Evolutionary conservation across 2,329 filamentous ascomycete species (phyloP).

Genomic region (Emericellopsis cladophorae): DNA sequence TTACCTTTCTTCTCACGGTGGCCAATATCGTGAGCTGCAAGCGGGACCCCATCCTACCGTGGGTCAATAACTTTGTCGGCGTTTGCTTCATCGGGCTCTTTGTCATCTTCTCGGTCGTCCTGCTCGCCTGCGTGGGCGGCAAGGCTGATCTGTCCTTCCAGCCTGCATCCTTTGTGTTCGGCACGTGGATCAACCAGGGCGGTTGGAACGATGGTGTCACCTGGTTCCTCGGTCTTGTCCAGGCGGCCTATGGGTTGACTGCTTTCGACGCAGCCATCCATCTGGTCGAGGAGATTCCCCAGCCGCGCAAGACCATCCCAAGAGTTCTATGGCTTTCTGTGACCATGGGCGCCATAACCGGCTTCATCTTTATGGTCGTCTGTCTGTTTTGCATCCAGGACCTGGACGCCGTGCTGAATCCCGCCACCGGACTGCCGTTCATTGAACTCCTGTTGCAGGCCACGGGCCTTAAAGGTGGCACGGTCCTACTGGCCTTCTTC

Average conservation of each 20-base stretch:
- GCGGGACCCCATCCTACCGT: conserved; percentile 10
- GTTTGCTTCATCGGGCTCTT: conserved; percentile 31
- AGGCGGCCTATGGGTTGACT: conserved; percentile 34
- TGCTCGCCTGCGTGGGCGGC: conserved; percentile 32
- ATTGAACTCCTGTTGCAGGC: conserved; percentile 22
- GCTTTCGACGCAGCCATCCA: conserved; percentile 38
- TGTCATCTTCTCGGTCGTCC: conserved; percentile 27
- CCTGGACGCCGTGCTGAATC: conserved; percentile 18
- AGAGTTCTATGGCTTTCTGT: conserved; percentile 31
- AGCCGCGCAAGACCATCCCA: conserved; percentile 27
- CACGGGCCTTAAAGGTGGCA: conserved; percentile 12
- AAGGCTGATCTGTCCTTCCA: conserved; percentile 25
- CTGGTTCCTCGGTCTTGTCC: conserved; percentile 35
- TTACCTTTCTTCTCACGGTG: conserved; percentile 27
- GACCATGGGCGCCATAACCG: conserved; percentile 21
- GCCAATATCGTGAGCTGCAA: conserved; percentile 31
- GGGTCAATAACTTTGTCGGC: conserved; percentile 35
- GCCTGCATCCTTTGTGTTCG: conserved; percentile 29
- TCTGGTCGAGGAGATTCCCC: conserved; percentile 33
- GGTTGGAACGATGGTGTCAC: conserved; percentile 32
- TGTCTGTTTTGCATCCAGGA: conserved; percentile 28
- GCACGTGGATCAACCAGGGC: conserved; percentile 15
- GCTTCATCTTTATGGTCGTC: conserved; percentile 28
- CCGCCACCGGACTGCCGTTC: conserved; percentile 21
- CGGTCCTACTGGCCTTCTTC: conserved; percentile 27